Evolutionary conservation across 768 basidiomycete genomes (phyloP).

Genomic region (Trametes cubensis): DNA sequence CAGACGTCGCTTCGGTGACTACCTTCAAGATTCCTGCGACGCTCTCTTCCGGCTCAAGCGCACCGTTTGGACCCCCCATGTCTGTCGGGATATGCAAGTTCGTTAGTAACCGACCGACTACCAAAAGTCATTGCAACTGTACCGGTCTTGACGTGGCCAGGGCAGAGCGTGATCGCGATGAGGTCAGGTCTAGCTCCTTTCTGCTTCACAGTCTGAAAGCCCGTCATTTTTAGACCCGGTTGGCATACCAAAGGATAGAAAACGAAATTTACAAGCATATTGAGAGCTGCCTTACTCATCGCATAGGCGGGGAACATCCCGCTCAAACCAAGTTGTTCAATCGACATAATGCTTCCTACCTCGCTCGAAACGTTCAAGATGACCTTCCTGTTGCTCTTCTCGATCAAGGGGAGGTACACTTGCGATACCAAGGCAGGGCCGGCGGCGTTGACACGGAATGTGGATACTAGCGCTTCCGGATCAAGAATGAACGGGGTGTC

Average conservation of each 20-base stretch:
- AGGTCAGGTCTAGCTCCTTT: slow-evolving; percentile 16
- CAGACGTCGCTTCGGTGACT: not conserved
- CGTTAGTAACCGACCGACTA: not conserved
- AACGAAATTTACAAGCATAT: slow-evolving; percentile 39
- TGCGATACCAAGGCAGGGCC: slow-evolving; percentile 41
- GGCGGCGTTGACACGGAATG: slow-evolving; percentile 37
- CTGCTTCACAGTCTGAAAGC: slow-evolving; percentile 19
- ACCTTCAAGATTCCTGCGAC: slow-evolving; percentile 17
- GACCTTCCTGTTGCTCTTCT: slow-evolving; percentile 34
- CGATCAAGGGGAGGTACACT: slow-evolving; percentile 38
- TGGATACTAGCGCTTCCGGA: slow-evolving; percentile 26
- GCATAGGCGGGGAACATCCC: slow-evolving; percentile 34
- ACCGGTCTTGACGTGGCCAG: slow-evolving; percentile 22
- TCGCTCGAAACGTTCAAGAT: slow-evolving; percentile 40
- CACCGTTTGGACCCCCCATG: slow-evolving; percentile 17
- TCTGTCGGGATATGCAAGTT: too few species aligned
- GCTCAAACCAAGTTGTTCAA: slow-evolving; percentile 25
- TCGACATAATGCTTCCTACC: slow-evolving; percentile 22
- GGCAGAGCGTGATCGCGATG: slow-evolving; percentile 13
- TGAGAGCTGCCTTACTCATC: slow-evolving; percentile 41
- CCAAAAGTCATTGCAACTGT: slow-evolving; percentile 12
- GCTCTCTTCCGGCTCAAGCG: slow-evolving; percentile 15
- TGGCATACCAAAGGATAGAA: not conserved
- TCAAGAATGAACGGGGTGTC: slow-evolving; percentile 36
- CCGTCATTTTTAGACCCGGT: not conserved